Evolutionary conservation across 495 filamentous ascomycete species (phyloP), one percentile per base, ranked within the genome.

Genomic region (Lasiosphaeria ovina): DNA sequence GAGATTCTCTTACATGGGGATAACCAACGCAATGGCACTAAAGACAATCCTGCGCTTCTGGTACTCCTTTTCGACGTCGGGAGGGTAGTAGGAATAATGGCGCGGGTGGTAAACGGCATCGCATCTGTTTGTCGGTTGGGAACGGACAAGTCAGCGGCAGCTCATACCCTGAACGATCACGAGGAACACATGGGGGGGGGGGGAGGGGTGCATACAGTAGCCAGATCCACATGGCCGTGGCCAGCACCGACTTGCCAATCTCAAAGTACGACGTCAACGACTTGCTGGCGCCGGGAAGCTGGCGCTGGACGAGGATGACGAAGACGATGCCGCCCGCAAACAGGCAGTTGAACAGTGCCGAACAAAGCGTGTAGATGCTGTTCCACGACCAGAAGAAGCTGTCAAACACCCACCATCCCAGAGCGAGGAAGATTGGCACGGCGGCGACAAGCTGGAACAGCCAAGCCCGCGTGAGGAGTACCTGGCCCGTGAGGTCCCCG

Each of bases 401-500:
- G 8, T 47, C 44, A 9, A 9, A 47, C 8, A 47, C 44, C 8
- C 44, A 9, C 44, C 44, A 47, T n/a, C 44, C 44, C 12, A 47
- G 44, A 5, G 11, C 12, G 44, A 47, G 44, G 11, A 47, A 47
- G 44, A n/a, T 14, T n/a, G 44, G 44, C 12, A 11, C 44, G 4
- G 44, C 44, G 44, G 16, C 12, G 44, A 47, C 8, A n/a, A 47
- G 44, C 44, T 47, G 44, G 44, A 47, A 47, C 44, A 47, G 44
- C 44, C 44, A 47, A 0, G 44, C 44, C 2, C 44, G 44, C 4
- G 44, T 47, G 8, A 47, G 44, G 44, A 47, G 44, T 5, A 47
- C 44, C 44, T 47, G 44, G 44, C 44, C 44, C 12, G 44, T 47
- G 44, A 14, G 16, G 44, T 47, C 12, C 38, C 12, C 38, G 44